Conservation (phyloP, 73 alveolate species). For the Symbiodinium natans region DNA sequence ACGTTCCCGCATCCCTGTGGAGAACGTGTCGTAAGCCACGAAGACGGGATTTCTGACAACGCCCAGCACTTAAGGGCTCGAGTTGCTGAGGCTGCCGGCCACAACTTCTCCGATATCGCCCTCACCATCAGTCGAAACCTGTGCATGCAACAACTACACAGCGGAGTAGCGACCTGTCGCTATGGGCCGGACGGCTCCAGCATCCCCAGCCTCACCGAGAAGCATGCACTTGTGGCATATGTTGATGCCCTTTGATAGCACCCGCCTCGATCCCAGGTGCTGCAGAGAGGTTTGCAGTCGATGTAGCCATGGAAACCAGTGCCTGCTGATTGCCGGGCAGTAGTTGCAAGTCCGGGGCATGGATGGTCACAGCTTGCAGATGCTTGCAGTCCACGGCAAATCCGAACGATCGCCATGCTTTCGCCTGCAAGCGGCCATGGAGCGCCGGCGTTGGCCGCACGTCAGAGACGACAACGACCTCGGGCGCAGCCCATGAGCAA, state of each 20-base stretch:
- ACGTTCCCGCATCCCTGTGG: no score
- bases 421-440: constrained; percentile 62
- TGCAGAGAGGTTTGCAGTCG: constrained; percentile 48
- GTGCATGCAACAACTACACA: no score
- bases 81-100: no score
- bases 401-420: no score
- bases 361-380: no score
- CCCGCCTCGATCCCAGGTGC: constrained; percentile 30
- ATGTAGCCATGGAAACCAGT: constrained; percentile 75
- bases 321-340: constrained; percentile 1
- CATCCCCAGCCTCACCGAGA: neutral
- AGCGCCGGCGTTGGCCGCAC: constrained; percentile 92
- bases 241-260: no score
- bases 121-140: neutral
- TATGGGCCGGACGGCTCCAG: neutral
- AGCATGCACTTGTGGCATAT: neutral
- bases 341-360: no score
- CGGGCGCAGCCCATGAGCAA: no score
- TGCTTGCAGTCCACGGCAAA: no score
- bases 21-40: no score
- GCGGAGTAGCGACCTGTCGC: neutral
- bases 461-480: constrained; percentile 76
- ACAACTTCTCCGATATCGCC: neutral
- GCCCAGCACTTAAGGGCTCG: no score
- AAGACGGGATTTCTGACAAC: no score